A percentile compares a stretch with the other conserved stretches of the same genome.
Conservation (phyloP, 352 stramenopile genomes). For the Phytopythium chamaehyphon region DNA sequence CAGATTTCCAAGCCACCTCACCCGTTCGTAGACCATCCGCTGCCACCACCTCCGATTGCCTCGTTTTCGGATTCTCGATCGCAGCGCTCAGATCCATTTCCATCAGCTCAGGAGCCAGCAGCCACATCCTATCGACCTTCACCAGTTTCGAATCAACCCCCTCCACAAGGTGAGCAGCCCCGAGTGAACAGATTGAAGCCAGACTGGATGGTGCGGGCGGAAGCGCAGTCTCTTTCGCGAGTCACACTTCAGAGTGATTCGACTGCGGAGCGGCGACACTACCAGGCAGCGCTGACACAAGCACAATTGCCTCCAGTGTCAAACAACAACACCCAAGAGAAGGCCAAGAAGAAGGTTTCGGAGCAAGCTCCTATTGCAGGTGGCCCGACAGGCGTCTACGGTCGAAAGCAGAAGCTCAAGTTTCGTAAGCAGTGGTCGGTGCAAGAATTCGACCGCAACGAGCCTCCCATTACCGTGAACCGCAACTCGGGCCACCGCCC, state of each 20-base stretch:
- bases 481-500: slow-evolving; percentile 15
- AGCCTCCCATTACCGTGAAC: slow-evolving; percentile 18
- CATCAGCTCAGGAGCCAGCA: too few relatives aligned
- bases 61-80: slow-evolving; percentile 5
- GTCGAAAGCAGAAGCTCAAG: slow-evolving; percentile 44
- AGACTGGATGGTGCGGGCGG: slow-evolving; percentile 65
- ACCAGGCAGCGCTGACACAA: slow-evolving; percentile 5
- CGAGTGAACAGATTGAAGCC: slow-evolving; percentile 51
- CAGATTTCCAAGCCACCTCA: not conserved
- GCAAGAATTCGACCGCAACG: slow-evolving; percentile 38
- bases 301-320: not conserved
- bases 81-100: not conserved
- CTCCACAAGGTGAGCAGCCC: slow-evolving; percentile 1
- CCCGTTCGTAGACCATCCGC: not conserved
- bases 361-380: slow-evolving; percentile 38
- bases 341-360: slow-evolving; percentile 6
- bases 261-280: slow-evolving; percentile 13
- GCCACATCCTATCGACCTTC: too few relatives aligned
- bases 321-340: too few relatives aligned
- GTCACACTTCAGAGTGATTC: slow-evolving; percentile 55
- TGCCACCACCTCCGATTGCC: slow-evolving; percentile 7
- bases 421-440: slow-evolving; percentile 59
- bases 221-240: slow-evolving; percentile 51
- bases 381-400: slow-evolving; percentile 51
- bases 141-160: not conserved